Evolutionary conservation across 2,329 filamentous ascomycete genomes (phyloP), one percentile per base, ranked within the genome.

Genomic region (Aspergillus sojae): DNA sequence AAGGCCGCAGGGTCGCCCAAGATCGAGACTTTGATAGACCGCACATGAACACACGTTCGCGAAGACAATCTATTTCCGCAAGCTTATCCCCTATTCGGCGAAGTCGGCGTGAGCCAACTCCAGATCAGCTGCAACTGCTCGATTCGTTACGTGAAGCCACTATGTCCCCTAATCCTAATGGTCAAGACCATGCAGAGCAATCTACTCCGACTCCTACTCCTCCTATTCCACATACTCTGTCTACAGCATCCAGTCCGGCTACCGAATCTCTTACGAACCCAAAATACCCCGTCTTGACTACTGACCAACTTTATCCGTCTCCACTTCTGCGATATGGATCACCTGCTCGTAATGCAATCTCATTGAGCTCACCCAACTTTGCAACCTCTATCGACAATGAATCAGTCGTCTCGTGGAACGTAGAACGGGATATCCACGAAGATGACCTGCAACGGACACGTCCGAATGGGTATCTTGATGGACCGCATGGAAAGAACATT

Each of bases 391-490:
- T 75, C 11, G 77, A 78, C 57, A 76, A 75, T 50, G 71, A 73
- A 14, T 79, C 77, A 1, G 68, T 72, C 12, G 63, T 74, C 3
- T 79, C 77, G 2, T 79, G 72, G 68, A 68, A 66, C 21, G 60
- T 79, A 16, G 77, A 79, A 41, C 74, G 77, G 21, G 72, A 77
- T 52, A 69, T 79, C 48, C 73, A 79, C 36, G 71, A 75, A 12
- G 76, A 78, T 61, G 65, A 76, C 30, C 54, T 79, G 11, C 74
- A 75, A 67, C 71, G 77, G 43, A 75, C 73, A n/a, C 69, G 72
- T 32, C 70, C 72, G 23, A 68, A 68, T 55, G 67, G 64, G 48
- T 70, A 67, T 58, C 65, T 62, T 21, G 62, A 67, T 19, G 68
- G 68, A 21, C 58, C 64, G 4, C 70, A 70, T 28, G 74, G 75